Evolutionary conservation across 257 asterid species (phyloP).

Genomic region (Jaltomata sinuosa): DNA sequence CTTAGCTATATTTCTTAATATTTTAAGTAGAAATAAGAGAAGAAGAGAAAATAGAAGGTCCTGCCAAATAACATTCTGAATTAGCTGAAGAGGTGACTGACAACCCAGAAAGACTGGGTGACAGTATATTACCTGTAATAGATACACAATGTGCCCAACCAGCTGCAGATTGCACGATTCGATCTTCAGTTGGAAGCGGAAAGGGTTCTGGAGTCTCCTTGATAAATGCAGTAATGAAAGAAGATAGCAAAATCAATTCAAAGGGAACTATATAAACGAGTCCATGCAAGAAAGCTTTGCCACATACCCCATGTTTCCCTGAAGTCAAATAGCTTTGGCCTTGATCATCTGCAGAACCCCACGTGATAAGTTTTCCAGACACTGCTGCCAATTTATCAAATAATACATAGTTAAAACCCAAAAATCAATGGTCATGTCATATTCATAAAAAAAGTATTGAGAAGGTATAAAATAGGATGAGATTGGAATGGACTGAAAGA

Average conservation of each 20-base stretch:
- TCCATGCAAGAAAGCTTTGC: neutral
- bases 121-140: constrained; percentile 38
- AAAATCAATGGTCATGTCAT: neutral
- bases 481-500: neutral
- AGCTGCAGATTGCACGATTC: constrained; percentile 53
- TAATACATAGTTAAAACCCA: neutral
- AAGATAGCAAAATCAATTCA: constrained; percentile 16
- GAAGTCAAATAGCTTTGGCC: constrained; percentile 78
- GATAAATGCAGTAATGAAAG: constrained; percentile 2
- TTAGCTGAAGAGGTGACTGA: neutral
- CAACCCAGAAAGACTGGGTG: neutral
- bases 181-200: constrained; percentile 49
- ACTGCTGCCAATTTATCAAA: constrained; percentile 18
- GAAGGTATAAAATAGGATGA: neutral
- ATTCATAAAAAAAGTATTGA: neutral
- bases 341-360: constrained; percentile 91
- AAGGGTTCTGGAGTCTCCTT: constrained; percentile 59
- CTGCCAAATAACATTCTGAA: neutral
- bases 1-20: neutral
- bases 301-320: constrained; percentile 76
- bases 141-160: constrained; percentile 83
- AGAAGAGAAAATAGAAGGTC: neutral
- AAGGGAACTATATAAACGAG: neutral
- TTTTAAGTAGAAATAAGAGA: neutral
- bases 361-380: constrained; percentile 49